Conservation (phyloP, 2,329 filamentous ascomycete species). For the Fusarium redolens region DNA sequence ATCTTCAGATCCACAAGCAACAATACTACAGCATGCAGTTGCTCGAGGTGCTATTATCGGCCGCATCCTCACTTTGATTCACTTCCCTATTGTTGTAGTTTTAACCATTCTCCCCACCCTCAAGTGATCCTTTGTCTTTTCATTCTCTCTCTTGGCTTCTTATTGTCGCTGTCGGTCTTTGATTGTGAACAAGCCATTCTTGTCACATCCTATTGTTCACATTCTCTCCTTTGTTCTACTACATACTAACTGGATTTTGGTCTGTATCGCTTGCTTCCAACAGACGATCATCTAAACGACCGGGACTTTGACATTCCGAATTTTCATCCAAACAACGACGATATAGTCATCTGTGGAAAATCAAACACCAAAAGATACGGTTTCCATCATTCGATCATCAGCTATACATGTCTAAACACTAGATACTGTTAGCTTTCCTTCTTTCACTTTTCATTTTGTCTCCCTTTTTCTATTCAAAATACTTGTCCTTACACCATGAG, state of each 20-base stretch:
- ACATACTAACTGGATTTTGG: conserved; percentile 15
- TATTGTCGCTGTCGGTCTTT: conserved; percentile 15
- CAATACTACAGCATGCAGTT: conserved; percentile 21
- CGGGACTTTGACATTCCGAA: not conserved
- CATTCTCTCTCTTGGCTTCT: not conserved
- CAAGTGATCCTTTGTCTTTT: conserved; percentile 8
- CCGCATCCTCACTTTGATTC: conserved; percentile 27
- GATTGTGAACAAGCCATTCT: conserved; percentile 10
- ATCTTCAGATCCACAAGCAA: conserved; percentile 24
- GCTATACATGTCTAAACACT: conserved; percentile 27
- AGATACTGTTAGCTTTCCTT: conserved; percentile 1
- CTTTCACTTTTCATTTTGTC: not conserved
- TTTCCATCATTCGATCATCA: conserved; percentile 1
- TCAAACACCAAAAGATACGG: conserved; percentile 22
- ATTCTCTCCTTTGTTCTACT: conserved; percentile 41
- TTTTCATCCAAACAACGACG: not conserved
- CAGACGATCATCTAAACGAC: conserved; percentile 2
- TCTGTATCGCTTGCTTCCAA: conserved; percentile 12
- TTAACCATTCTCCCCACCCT: conserved; percentile 20
- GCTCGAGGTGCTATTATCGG: conserved; percentile 26
- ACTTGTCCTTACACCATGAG: conserved; percentile 26
- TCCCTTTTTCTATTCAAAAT: conserved; percentile 16
- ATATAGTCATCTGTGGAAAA: conserved; percentile 8
- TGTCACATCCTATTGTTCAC: conserved; percentile 20
- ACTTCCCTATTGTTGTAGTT: conserved; percentile 14